Percentiles rank a stretch among this genome's conserved stretches.
phyloP scores from a whole-genome alignment of 2,329 filamentous ascomycete species.

The Hyphodiscus sp. region DNA sequence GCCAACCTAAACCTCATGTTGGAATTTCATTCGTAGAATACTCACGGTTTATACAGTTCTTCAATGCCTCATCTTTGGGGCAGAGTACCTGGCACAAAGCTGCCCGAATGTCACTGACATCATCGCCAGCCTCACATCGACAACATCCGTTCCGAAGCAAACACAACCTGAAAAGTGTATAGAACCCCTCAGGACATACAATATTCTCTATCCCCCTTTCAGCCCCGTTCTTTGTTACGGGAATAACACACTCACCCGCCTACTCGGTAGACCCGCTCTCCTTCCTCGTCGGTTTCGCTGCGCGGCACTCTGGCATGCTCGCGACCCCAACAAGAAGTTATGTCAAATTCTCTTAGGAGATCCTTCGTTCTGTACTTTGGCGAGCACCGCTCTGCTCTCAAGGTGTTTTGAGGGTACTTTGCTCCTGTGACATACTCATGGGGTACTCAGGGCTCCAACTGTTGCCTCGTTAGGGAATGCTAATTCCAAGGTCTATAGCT shows the following conservation, averaged over 20 bases:
- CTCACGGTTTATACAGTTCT: too few species aligned
- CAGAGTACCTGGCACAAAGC: background rate
- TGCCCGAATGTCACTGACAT: background rate
- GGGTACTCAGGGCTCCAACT: too few species aligned
- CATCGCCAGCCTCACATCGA: background rate
- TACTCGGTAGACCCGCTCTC: constrained; percentile 49
- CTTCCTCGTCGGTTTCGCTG: constrained; percentile 50
- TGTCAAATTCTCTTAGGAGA: too few species aligned
- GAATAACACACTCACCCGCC: constrained; percentile 45
- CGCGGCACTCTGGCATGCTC: constrained; percentile 54
- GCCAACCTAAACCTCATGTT: too few species aligned
- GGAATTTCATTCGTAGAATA: too few species aligned
- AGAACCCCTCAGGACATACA: background rate
- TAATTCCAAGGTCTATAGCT: too few species aligned
- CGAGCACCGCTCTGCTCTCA: too few species aligned
- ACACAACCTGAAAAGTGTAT: background rate
- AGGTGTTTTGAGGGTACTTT: too few species aligned
- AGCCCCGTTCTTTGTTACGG: constrained; percentile 37
- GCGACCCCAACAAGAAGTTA: constrained; percentile 49
- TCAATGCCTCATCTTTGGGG: too few species aligned
- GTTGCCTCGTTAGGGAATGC: too few species aligned
- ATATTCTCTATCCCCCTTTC: background rate
- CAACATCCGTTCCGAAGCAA: background rate
- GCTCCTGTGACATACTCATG: too few species aligned
- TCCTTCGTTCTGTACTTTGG: too few species aligned